phyloP scores from a whole-genome alignment of 805 yeast species.

The Metschnikowia matae region DNA sequence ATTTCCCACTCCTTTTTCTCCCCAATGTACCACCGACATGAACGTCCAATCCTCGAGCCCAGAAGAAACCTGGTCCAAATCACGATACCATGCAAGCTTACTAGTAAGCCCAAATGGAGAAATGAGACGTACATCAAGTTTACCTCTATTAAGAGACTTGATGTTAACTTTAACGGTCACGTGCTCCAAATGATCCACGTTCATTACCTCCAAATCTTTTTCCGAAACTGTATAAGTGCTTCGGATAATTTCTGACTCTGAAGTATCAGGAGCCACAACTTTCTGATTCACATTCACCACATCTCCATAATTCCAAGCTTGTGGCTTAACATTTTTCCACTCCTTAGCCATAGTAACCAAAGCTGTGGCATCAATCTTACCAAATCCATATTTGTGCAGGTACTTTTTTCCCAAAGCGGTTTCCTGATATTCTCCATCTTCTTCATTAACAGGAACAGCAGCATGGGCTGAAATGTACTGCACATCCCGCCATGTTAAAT shows the following conservation, averaged over 20 bases:
- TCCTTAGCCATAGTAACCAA: conserved; percentile 66
- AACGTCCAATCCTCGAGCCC: conserved; percentile 87
- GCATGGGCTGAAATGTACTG: conserved; percentile 77
- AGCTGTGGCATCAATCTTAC: conserved; percentile 77
- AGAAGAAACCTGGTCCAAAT: conserved; percentile 46
- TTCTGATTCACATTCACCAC: conserved; percentile 29
- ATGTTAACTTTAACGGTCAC: conserved; percentile 77
- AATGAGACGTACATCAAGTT: conserved; percentile 54
- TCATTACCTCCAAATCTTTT: conserved; percentile 48
- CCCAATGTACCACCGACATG: conserved; percentile 99
- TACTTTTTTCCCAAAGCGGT: conserved; percentile 65
- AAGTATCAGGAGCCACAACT: conserved; percentile 12
- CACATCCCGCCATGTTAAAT: conserved; percentile 91
- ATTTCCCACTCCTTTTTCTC: conserved; percentile 71
- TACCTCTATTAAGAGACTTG: conserved; percentile 63
- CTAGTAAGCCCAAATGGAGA: conserved; percentile 79
- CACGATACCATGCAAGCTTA: conserved; percentile 66
- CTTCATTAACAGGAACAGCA: conserved; percentile 61
- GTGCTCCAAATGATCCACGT: conserved; percentile 77
- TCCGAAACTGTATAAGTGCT: conserved; percentile 41
- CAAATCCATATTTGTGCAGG: conserved; percentile 89
- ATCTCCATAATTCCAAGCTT: conserved; percentile 68
- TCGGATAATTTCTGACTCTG: conserved; percentile 18
- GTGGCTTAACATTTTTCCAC: conserved; percentile 91
- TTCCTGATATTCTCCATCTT: conserved; percentile 72